Base-by-base conservation (phyloP, 495 filamentous ascomycete genomes). In the Aspergillus taichungensis region DNA sequence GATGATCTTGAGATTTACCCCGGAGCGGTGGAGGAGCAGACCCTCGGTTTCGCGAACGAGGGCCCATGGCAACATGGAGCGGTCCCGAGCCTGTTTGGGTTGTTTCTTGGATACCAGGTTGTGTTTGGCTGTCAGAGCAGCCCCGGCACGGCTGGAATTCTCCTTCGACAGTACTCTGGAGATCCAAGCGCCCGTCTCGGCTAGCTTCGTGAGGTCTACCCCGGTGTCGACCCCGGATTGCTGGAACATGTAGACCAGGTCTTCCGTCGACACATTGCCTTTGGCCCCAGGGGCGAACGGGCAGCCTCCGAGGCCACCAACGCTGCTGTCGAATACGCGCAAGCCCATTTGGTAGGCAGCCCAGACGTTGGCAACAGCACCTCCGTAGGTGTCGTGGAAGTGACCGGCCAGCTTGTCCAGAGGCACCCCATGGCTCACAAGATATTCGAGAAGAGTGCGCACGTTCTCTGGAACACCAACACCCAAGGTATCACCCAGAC, bases 311-410 rank as follows among this genome's bases (percentile, higher is more conserved):
- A 74, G 62, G 3, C 71, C 69, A 0, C 57, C 60, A 12, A 71
- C 59, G 34, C 66, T 71, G 30, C 63, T 65, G 42, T 74, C 71
- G 32, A 74, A 74, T 0, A 66, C 62, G 5, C 60, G 54, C 2
- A 74, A 45, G 4, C 69, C 71, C 37, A 60, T 56, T 0, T 46
- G 44, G 42, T 70, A 74, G 6, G 63, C 61, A 44, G 63, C 63
- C 52, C 69, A 61, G 12, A 67, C 64, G 42, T 74, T 74, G 14
- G 65, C 63, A 0, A 67, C 51, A 1, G 60, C 71, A 43, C 66
- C 64, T 5, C 71, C 68, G 35, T 71, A 68, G 0, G 68, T 74
- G 43, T 74, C 69, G 31, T 74, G 71, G 45, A 72, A 74, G 44
- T 74, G 71, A 7, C 66, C 68, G 0, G 71, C 71, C 1, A 74